Conservation (phyloP, 805 yeast species). For the Candida ficus region DNA sequence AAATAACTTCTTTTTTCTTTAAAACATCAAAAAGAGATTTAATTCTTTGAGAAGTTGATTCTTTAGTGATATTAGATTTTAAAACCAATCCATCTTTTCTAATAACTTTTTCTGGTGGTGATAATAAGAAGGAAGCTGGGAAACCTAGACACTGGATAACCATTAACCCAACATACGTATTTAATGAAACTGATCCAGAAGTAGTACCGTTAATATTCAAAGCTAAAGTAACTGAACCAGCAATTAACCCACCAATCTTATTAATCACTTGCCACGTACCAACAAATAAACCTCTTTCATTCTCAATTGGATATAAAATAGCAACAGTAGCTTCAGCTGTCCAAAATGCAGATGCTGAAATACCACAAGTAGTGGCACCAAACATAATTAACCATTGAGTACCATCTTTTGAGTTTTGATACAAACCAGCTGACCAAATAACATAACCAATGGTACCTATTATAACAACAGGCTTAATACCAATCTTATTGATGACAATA, state of each 20-base stretch:
- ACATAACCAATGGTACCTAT: constrained; percentile 25
- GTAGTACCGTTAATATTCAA: constrained; percentile 13
- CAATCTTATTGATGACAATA: constrained; percentile 19
- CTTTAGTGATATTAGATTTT: constrained; percentile 8
- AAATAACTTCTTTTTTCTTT: constrained; percentile 16
- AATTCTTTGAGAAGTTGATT: constrained; percentile 6
- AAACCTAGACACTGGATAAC: constrained; percentile 25
- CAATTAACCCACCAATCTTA: constrained; percentile 24
- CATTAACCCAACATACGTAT: constrained; percentile 22
- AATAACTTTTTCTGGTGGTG: constrained; percentile 25
- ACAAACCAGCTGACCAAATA: constrained; percentile 24
- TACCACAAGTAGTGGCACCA: constrained; percentile 24
- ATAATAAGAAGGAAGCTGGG: constrained; percentile 17
- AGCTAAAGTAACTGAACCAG: constrained; percentile 22
- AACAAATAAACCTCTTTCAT: constrained; percentile 23
- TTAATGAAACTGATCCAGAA: constrained; percentile 21
- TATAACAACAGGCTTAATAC: constrained; percentile 16
- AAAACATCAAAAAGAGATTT: constrained; percentile 6
- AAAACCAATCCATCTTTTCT: constrained; percentile 25
- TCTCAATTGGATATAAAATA: constrained; percentile 21
- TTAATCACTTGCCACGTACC: constrained; percentile 25
- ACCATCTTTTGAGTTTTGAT: constrained; percentile 24
- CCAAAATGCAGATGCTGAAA: constrained; percentile 26
- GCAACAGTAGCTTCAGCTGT: constrained; percentile 26
- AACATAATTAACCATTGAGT: constrained; percentile 22